Base-by-base conservation (phyloP, 495 filamentous ascomycete genomes). In the Aspergillus avenaceus region DNA sequence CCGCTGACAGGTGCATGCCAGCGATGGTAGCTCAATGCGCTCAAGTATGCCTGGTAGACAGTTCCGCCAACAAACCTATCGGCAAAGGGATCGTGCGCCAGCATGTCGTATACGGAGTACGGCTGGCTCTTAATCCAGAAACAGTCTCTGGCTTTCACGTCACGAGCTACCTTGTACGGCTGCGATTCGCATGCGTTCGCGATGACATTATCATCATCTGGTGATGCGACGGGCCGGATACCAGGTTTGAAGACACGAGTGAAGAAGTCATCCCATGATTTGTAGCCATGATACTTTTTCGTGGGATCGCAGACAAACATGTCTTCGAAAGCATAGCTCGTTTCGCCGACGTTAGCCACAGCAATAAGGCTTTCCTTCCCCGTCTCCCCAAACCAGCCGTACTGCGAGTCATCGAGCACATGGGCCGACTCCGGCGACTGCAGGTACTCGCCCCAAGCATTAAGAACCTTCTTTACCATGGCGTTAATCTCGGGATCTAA, bases 241-340 rank as follows among this genome's bases (percentile, higher is more conserved):
- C 67, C 66, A 0, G 73, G 63, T 1, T 69, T 69, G 44, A 87
- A 77, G 2, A 71, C 36, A 13, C 87, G 79, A 0, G 83, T 87
- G 68, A 91, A 91, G 69, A 89, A 91, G 48, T 84, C 73, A 51
- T 91, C 85, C 86, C 86, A 90, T 1, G 84, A 88, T 32, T 70
- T 76, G 63, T 73, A 75, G 18, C 86, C 86, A 76, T 78, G 60
- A 36, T 56, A 40, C 28, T 50, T 32, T 4, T 53, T 45, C 4
- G 49, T 25, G 1, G 57, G 57, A 28, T 60, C 57, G 21, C 57
- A 60, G 42, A 60, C 38, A 42, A 53, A 60, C 36, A 56, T 27
- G 12, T 60, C 47, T n/a, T 56, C 53, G 37, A 60, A 60, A 1
- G 36, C n/a, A 25, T 48, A 42, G 13, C 28, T 41, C 5, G 25